Conservation (phyloP, 1,284 basidiomycete species). For the Neonothopanus nambi region DNA sequence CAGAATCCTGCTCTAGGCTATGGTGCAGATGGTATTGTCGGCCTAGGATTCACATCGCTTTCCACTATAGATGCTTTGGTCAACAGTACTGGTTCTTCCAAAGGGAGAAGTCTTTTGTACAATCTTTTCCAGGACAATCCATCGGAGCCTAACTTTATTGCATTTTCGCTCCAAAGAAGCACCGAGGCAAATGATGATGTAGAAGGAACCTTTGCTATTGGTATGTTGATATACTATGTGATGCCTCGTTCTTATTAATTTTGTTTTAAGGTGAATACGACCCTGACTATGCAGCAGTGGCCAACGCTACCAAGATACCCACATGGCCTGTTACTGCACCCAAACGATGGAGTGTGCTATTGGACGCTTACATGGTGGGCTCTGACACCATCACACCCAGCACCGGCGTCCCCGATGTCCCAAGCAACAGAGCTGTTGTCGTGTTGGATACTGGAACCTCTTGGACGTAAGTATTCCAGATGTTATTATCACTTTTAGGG, state of each 20-base stretch:
- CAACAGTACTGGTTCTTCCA: slow-evolving; percentile 53
- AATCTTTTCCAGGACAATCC: slow-evolving; percentile 72
- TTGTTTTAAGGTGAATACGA: slow-evolving; percentile 66
- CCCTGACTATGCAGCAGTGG: slow-evolving; percentile 56
- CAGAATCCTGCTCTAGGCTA: slow-evolving; percentile 72
- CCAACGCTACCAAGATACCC: slow-evolving; percentile 54
- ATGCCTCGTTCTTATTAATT: slow-evolving; percentile 8
- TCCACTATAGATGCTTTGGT: slow-evolving; percentile 65
- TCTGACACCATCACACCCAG: slow-evolving; percentile 49
- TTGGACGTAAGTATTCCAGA: slow-evolving; percentile 56
- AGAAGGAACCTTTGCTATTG: slow-evolving; percentile 69
- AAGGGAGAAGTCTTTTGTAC: slow-evolving; percentile 69
- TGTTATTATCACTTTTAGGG: slow-evolving; percentile 10
- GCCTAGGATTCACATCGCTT: slow-evolving; percentile 76
- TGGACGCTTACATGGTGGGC: slow-evolving; percentile 68
- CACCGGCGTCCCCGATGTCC: slow-evolving; percentile 55
- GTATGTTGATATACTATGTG: slow-evolving; percentile 34
- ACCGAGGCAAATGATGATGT: slow-evolving; percentile 49
- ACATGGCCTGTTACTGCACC: slow-evolving; percentile 69
- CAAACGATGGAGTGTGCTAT: slow-evolving; percentile 69
- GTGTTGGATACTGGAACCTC: slow-evolving; percentile 79
- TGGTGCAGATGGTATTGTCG: slow-evolving; percentile 70
- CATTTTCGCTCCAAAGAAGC: slow-evolving; percentile 67
- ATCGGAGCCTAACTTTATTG: slow-evolving; percentile 73
- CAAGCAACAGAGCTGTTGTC: slow-evolving; percentile 66